Evolutionary conservation across 306 rosid species (phyloP), one percentile per base, ranked within the genome.

Genomic region (Hippophae gyantsensis): DNA sequence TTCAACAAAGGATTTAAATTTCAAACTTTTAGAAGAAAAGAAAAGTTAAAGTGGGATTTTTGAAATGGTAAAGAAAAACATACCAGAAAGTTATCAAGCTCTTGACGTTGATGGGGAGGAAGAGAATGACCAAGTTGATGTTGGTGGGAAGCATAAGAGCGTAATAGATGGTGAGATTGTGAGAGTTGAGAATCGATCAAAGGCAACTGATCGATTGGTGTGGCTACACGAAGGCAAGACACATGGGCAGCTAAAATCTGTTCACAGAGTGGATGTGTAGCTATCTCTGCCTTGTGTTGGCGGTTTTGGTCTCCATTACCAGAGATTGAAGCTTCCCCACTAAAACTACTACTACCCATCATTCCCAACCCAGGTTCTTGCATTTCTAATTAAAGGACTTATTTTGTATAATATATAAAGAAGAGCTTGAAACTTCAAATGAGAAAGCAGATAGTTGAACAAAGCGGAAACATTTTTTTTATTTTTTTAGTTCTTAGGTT

Each of bases 141-240:
- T 3, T 62, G 76, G 43, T 67, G 74, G 0, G 94, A 82, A 32
- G 86, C 78, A 56, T 86, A 82, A 32, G 99, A 80, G 13, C 95
- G 86, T 1, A 93, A 73, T 27, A 88, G 73, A 70, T 88, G 88
- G 48, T 88, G 93, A 8, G 95, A 84, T 40, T 88, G 99, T 2
- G 90, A 63, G n/a, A 93, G 63, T 95, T 93, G 99, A 6, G 97
- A 84, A 8, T 93, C 99, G 52, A 93, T 88, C 44, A 93, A 52
- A 0, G 97, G 99, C 46, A 93, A 62, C 84, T 93, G 95, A 51
- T 93, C 99, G 65, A 92, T 86, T 5, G 99, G 99, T 10, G 99
- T 93, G 13, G 99, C 99, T 2, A 93, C 99, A 0, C 97, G 82
- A 6, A 93, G 89, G 41, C 99, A 93, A 1, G 90, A 71, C 52